These are phyloP conservation scores for Trifolium fragiferum DNA, from an alignment of 306 rosid species.

Conservation along the genomic window DNA sequence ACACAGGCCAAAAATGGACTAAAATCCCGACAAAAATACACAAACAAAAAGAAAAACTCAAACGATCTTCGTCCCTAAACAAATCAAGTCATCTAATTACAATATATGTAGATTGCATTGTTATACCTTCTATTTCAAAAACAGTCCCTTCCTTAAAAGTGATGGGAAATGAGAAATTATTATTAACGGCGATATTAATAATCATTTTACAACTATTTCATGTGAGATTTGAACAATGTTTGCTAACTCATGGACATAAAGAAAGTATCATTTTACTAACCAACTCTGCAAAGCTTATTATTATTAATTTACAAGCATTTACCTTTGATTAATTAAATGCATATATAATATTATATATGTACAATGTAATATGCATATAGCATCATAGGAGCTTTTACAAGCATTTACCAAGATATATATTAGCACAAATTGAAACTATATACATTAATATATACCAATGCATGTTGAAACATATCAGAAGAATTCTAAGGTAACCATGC, in stretches of 20 bases:
- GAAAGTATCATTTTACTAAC: not conserved
- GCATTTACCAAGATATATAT: slow-evolving; percentile 4
- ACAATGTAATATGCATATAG: slow-evolving; percentile 21
- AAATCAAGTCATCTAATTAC: not conserved
- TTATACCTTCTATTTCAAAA: not conserved
- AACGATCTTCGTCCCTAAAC: too few relatives aligned
- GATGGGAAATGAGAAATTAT: not conserved
- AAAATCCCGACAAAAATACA: too few relatives aligned
- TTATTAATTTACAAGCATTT: slow-evolving; percentile 25
- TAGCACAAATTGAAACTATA: not conserved
- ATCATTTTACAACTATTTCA: too few relatives aligned
- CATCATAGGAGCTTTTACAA: not conserved
- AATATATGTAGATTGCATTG: not conserved
- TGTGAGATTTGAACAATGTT: not conserved
- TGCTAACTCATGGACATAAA: slow-evolving; percentile 1
- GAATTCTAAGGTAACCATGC: slow-evolving; percentile 7
- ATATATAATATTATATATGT: not conserved
- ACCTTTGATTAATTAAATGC: not conserved
- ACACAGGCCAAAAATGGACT: too few relatives aligned
- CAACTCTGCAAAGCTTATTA: slow-evolving; percentile 5
- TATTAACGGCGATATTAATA: not conserved
- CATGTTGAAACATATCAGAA: slow-evolving; percentile 2
- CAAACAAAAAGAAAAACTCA: too few relatives aligned
- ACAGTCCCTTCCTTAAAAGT: not conserved
- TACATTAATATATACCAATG: not conserved